Evolutionary conservation across 805 yeast genomes (phyloP).

Genomic region (Ogataea pignaliae): DNA sequence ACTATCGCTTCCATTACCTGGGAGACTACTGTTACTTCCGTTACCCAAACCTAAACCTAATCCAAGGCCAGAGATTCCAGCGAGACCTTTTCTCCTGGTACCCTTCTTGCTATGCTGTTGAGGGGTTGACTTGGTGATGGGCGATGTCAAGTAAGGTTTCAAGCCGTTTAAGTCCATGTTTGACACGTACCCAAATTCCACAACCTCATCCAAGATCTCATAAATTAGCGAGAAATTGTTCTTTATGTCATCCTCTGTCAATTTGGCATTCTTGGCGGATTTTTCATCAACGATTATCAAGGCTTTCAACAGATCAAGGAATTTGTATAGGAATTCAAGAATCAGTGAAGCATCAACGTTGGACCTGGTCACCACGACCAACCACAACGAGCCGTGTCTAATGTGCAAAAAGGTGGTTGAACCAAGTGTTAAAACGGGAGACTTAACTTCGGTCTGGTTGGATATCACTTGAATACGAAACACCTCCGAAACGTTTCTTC

Average conservation of each 20-base stretch:
- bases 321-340: constrained; percentile 69
- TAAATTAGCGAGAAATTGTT: constrained; percentile 66
- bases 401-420: constrained; percentile 87
- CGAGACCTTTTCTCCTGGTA: neutral
- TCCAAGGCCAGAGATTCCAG: neutral
- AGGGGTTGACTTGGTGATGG: constrained; percentile 6
- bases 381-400: constrained; percentile 58
- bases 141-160: constrained; percentile 28
- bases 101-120: constrained; percentile 2
- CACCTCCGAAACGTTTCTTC: constrained; percentile 77
- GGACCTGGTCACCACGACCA: constrained; percentile 85
- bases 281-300: constrained; percentile 21
- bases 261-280: constrained; percentile 16
- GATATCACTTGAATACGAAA: constrained; percentile 90
- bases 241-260: constrained; percentile 48
- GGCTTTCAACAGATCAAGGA: constrained; percentile 50
- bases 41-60: constrained; percentile 1
- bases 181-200: constrained; percentile 78
- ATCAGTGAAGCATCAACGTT: constrained; percentile 81
- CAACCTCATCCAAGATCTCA: constrained; percentile 70
- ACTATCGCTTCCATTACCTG: constrained; percentile 1
- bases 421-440: constrained; percentile 81
- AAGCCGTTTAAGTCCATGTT: constrained; percentile 49
- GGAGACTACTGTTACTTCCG: neutral
- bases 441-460: constrained; percentile 44